Percentiles rank a stretch among this genome's conserved stretches.
Evolutionary conservation across 1,139 yeast genomes (phyloP).

Genomic region (Arxiozyma bovina): DNA sequence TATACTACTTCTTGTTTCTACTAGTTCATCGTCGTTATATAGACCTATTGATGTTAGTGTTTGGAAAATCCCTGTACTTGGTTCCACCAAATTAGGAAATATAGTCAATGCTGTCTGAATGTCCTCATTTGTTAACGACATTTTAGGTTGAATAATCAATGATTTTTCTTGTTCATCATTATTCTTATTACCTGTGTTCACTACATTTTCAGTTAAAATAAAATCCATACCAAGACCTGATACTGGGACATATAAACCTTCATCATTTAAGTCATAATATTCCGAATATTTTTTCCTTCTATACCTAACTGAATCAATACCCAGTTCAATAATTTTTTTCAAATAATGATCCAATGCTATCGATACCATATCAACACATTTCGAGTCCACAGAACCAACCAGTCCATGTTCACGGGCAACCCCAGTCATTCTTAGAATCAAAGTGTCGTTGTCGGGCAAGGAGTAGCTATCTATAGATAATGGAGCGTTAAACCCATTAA

Average conservation of each 20-base stretch:
- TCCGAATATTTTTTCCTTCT: slow-evolving; percentile 47
- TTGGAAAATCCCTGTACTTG: slow-evolving; percentile 51
- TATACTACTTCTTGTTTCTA: slow-evolving; percentile 36
- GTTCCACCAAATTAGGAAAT: slow-evolving; percentile 60
- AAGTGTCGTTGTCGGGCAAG: slow-evolving; percentile 68
- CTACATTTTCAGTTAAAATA: neutral
- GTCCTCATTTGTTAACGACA: slow-evolving; percentile 56
- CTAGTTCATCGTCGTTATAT: slow-evolving; percentile 47
- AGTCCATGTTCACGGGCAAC: slow-evolving; percentile 86
- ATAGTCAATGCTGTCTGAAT: slow-evolving; percentile 53
- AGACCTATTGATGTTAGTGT: slow-evolving; percentile 46
- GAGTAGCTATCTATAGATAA: slow-evolving; percentile 71
- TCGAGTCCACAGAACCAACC: slow-evolving; percentile 67
- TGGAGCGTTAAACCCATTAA: slow-evolving; percentile 82
- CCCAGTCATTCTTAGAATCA: slow-evolving; percentile 67
- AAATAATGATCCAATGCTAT: slow-evolving; percentile 75
- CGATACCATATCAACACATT: slow-evolving; percentile 66
- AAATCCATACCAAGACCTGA: slow-evolving; percentile 6
- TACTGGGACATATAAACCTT: slow-evolving; percentile 26
- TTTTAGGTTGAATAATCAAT: slow-evolving; percentile 19
- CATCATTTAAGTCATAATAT: slow-evolving; percentile 33
- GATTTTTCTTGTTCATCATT: neutral
- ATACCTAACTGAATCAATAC: slow-evolving; percentile 63
- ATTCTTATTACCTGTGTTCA: neutral
- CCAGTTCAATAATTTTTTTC: slow-evolving; percentile 63